phyloP scores from a whole-genome alignment of 2,329 filamentous ascomycete genomes.

The Harringtonia aguacate region DNA sequence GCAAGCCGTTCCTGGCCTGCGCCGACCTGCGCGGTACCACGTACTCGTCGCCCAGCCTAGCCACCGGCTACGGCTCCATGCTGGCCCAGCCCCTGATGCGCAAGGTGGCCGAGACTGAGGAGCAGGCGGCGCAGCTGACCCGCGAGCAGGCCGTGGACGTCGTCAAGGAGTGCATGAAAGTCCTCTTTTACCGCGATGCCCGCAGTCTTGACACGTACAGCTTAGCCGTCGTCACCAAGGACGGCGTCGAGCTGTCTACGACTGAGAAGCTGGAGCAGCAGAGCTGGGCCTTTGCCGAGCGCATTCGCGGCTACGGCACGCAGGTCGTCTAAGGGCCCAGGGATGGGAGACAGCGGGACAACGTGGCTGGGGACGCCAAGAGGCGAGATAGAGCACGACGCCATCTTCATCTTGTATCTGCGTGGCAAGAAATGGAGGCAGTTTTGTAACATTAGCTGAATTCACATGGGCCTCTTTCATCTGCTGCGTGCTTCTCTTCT shows the following conservation, averaged over 20 bases:
- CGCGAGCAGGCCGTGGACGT: slow-evolving; percentile 71
- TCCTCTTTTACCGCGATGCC: slow-evolving; percentile 93
- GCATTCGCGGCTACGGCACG: slow-evolving; percentile 89
- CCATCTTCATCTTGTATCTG: too few species aligned
- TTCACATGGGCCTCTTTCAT: not conserved
- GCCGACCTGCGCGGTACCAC: slow-evolving; percentile 90
- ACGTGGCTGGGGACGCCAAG: too few species aligned
- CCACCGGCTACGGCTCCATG: slow-evolving; percentile 88
- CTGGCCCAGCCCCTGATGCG: slow-evolving; percentile 89
- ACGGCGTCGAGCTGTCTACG: slow-evolving; percentile 76
- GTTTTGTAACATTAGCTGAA: not conserved
- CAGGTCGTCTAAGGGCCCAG: slow-evolving; percentile 56
- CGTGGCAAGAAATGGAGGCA: not conserved
- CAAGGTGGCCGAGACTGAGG: slow-evolving; percentile 74
- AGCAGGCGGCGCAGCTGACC: slow-evolving; percentile 56
- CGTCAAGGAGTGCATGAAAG: slow-evolving; percentile 94
- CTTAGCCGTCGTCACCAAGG: slow-evolving; percentile 79
- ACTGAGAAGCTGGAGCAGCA: slow-evolving; percentile 84
- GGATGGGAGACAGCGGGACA: too few species aligned
- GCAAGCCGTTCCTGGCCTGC: slow-evolving; percentile 79
- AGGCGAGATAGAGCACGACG: too few species aligned
- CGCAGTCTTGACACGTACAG: slow-evolving; percentile 86
- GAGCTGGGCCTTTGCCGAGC: slow-evolving; percentile 96
- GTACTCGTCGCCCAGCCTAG: slow-evolving; percentile 76
- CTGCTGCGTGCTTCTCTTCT: too few species aligned